Conservation (phyloP, 345 rosid species). For the Gossypium arboreum region DNA sequence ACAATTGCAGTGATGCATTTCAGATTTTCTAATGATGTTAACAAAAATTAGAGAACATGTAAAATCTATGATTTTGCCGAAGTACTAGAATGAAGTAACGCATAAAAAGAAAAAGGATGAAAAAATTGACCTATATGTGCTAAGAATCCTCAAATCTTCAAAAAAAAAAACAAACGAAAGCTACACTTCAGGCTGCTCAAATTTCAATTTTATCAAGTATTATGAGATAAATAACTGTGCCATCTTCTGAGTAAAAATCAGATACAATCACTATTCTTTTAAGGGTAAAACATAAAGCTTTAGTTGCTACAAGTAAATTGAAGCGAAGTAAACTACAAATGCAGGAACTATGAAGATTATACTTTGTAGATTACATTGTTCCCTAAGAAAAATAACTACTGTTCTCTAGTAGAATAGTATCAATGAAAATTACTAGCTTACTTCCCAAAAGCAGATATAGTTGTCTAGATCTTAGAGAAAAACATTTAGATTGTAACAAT, state of each 20-base stretch:
- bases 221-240: not conserved
- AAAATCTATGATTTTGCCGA: not conserved
- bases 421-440: not conserved
- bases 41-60: not conserved
- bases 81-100: not conserved
- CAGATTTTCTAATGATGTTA: constrained; percentile 2
- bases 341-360: not conserved
- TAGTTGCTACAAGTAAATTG: not conserved
- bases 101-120: not conserved
- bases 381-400: not conserved
- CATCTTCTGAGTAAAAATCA: not conserved
- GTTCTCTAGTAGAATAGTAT: not conserved
- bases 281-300: not conserved
- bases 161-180: not conserved
- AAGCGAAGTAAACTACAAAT: not conserved
- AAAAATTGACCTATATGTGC: not conserved
- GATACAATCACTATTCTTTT: not conserved
- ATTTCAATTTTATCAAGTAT: not conserved
- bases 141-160: not conserved
- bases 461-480: not conserved
- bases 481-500: not conserved
- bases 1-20: constrained; percentile 5
- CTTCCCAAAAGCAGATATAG: not conserved
- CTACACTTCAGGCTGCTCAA: not conserved
- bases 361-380: constrained; percentile 4